These are phyloP conservation scores for Pseudocercospora fuligena DNA, from an alignment of 2,329 filamentous ascomycete genomes.

Conservation along the genomic window DNA sequence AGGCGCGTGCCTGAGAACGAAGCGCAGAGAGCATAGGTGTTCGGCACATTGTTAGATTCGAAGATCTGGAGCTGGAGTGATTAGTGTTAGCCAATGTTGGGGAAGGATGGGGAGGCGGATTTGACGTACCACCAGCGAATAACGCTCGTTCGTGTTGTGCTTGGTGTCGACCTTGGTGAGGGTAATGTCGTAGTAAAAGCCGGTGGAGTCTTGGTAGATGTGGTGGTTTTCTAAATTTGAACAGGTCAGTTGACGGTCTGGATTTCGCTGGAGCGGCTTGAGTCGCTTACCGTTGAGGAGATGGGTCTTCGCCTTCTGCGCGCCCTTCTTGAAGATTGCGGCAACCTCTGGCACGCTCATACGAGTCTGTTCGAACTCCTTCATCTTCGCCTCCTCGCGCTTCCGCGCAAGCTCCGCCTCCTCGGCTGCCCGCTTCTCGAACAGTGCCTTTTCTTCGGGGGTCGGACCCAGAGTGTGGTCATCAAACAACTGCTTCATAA, in stretches of 20 bases:
- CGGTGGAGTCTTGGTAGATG: slow-evolving; percentile 65
- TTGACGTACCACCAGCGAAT: slow-evolving; percentile 59
- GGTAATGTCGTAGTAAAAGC: slow-evolving; percentile 67
- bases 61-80: slow-evolving; percentile 61
- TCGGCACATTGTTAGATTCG: slow-evolving; percentile 65
- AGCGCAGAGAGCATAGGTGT: slow-evolving; percentile 64
- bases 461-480: slow-evolving; percentile 36
- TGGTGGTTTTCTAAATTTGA: slow-evolving; percentile 61
- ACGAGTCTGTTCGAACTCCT: slow-evolving; percentile 29
- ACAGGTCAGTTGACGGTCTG: slow-evolving; percentile 5
- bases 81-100: slow-evolving; percentile 27
- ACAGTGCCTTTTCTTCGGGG: slow-evolving; percentile 33
- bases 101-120: slow-evolving; percentile 33
- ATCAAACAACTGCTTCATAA: slow-evolving; percentile 43
- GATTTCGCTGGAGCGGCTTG: background rate
- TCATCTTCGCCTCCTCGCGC: slow-evolving; percentile 2
- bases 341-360: slow-evolving; percentile 30
- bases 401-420: slow-evolving; percentile 24
- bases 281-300: slow-evolving; percentile 43
- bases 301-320: slow-evolving; percentile 36
- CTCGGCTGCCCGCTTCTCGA: slow-evolving; percentile 30
- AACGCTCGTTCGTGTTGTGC: slow-evolving; percentile 62
- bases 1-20: slow-evolving; percentile 32
- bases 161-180: slow-evolving; percentile 59
- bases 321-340: slow-evolving; percentile 32